Evolutionary conservation across 306 rosid genomes (phyloP).

Genomic region (Carpinus viminea): DNA sequence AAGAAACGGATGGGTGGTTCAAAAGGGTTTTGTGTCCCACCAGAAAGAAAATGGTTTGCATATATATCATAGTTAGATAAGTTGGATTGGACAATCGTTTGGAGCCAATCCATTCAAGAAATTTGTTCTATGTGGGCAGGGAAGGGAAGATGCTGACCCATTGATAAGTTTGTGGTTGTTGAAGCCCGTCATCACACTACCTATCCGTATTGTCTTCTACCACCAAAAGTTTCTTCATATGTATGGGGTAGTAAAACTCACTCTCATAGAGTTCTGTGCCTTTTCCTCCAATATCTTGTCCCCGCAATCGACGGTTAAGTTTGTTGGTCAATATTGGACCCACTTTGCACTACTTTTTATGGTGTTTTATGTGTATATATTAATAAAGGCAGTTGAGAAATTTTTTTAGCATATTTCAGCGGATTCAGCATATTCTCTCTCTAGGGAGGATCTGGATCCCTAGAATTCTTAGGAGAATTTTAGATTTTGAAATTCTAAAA

Average conservation of each 20-base stretch:
- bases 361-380: too few species aligned
- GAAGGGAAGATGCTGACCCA: slow-evolving; percentile 18
- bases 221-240: slow-evolving; percentile 7
- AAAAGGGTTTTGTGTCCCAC: not conserved
- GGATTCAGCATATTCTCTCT: slow-evolving; percentile 4
- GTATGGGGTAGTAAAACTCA: not conserved
- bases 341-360: not conserved
- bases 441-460: too few species aligned
- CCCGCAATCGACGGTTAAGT: not conserved
- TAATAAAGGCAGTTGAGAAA: not conserved
- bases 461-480: too few species aligned
- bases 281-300: not conserved
- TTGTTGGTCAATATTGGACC: slow-evolving; percentile 22
- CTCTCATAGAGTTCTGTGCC: not conserved
- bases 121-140: not conserved
- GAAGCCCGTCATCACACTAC: slow-evolving; percentile 21
- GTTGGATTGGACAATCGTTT: slow-evolving; percentile 23
- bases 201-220: slow-evolving; percentile 35
- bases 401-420: slow-evolving; percentile 18
- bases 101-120: slow-evolving; percentile 29
- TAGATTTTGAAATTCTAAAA: too few species aligned
- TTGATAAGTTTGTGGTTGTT: slow-evolving; percentile 36
- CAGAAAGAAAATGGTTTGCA: slow-evolving; percentile 1
- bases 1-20: slow-evolving; percentile 12
- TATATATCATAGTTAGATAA: not conserved